Evolutionary conservation across 2,329 filamentous ascomycete genomes (phyloP), one percentile per base, ranked within the genome.

Genomic region (Scedosporium boydii): DNA sequence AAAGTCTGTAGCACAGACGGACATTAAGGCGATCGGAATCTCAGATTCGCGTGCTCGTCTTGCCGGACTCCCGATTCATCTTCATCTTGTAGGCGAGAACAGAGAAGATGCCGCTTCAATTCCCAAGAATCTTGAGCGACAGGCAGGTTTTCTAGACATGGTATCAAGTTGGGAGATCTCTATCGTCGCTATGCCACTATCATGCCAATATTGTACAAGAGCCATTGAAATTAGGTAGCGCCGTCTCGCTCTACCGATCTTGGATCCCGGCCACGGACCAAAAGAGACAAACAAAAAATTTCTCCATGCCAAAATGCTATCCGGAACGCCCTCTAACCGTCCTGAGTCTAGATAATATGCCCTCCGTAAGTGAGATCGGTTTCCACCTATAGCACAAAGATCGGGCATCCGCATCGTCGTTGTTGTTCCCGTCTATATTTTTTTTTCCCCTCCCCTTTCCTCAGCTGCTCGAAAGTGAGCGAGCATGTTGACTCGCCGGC

Each of bases 101-200:
- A 38, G 10, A 38, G 10, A 14, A 10, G 34, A 14, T 14, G 34
- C 34, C 10, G 34, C 9, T 9, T 12, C 3, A 2, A 38, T 12
- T 2, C 10, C 46, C 46, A 51, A 3, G n/a, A 16, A 51, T 18
- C 46, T 38, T 12, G 34, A 14, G 21, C 46, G 3, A 3, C 3
- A 51, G 5, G 46, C 1, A 51, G 46, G 12, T 2, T 55, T 14
- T 55, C 12, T 12, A 38, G 55, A 34, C 26, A 58, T 58, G 55
- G 27, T 58, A 58, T 58, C 55, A 58, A 58, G 55, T 58, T 58
- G 55, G 21, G 55, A 58, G 26, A 26, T 58, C 55, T 34, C 55
- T 58, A 58, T 34, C 14, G 55, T 41, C 26, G 55, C 55, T 38
- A 58, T 58, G 55, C 55, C 55, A 34, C 55, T 34, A 51, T 34